Evolutionary conservation across 805 yeast genomes (phyloP), one percentile per base, ranked within the genome.

Genomic region (Zygoascus tannicola): DNA sequence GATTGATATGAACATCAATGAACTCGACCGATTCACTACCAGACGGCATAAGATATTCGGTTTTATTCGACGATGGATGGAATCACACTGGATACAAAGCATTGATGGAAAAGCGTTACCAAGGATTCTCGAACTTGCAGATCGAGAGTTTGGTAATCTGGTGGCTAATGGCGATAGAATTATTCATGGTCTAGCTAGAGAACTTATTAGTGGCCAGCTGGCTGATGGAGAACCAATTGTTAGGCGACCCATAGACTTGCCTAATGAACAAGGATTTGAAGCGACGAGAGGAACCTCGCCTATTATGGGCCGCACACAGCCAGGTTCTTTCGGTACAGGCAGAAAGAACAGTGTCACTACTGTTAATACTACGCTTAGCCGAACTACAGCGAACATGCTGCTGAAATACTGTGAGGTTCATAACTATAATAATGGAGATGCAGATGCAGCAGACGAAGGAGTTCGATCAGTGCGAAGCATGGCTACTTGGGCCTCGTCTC

Each of bases 61-160:
- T 50, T 70, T 81, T 59, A 75, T 87, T 57, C 83, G 78, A 58
- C 67, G 76, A 30, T 90, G 98, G 98, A 65, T 90, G 60, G 94
- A 86, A 60, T 80, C 92, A 41, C 87, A 82, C 58, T 90, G 96
- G 96, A 76, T 79, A 50, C 75, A 74, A 39, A 69, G 71, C 35
- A 56, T 55, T 16, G 95, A 87, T 59, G 74, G 73, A 48, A 63
- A 61, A 21, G 66, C 80, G 33, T 64, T 87, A 38, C 76, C 92
- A 10, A 80, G 85, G 0, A 64, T 86, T 55, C 71, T 83, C 37
- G 83, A 83, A 55, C 82, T 86, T 57, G 80, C 85, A 56, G 44
- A 46, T 15, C 34, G 39, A 18, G 44, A 53, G 21, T 51, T 53
- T 22, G 34, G 21, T 18, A 32, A 40, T 16, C 38, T 47, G 4